Base-by-base conservation (phyloP, 371 early-diverging fungal species). In the Aphelidium insulamus region DNA sequence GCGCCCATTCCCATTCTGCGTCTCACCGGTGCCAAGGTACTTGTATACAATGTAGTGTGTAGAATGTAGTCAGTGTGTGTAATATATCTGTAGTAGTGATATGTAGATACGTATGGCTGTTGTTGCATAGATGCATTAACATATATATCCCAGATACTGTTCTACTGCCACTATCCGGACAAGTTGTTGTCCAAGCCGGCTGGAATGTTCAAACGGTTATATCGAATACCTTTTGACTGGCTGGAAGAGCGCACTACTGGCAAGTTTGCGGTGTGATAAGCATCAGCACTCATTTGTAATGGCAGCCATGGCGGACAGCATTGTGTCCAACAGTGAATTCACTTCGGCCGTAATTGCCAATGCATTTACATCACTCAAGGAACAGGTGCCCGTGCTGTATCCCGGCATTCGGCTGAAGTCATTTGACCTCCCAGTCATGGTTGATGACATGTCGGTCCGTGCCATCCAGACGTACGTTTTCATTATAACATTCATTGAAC, bases 141-240 rank as follows among this genome's bases (percentile, higher is more conserved):
- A 25, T 40, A 16, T 26, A 39, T 7, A 19, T 33, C 32, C 10
- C 52, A 70, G 57, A 62, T 90, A 6, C 50, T 91, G 20, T 94
- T 91, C 53, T 94, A 94, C 47, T 88, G 95, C 48, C 95, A 94
- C 41, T 88, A 81, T 46, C 95, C 95, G 0, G 95, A 94, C 44
- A 72, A 78, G 44, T 59, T 86, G 12, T 50, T 82, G 32, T 64
- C 81, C 10, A 50, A 52, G 28, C 66, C 77, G 2, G 59, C 63
- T 18, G 59, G 71, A 3, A 18, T 54, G 15, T 28, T 73, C n/a
- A 77, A 77, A 45, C 46, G 47, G 18, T 19, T 83, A 0, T 94
- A 91, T 42, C 66, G 95, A 9, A 24, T 56, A 0, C 81, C 79
- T 0, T 59, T 91, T 32, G 92, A 94, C 49, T 46, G 43, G 10